Evolutionary conservation across 805 yeast genomes (phyloP), one percentile per base, ranked within the genome.

Genomic region (Lipomyces starkeyi): DNA sequence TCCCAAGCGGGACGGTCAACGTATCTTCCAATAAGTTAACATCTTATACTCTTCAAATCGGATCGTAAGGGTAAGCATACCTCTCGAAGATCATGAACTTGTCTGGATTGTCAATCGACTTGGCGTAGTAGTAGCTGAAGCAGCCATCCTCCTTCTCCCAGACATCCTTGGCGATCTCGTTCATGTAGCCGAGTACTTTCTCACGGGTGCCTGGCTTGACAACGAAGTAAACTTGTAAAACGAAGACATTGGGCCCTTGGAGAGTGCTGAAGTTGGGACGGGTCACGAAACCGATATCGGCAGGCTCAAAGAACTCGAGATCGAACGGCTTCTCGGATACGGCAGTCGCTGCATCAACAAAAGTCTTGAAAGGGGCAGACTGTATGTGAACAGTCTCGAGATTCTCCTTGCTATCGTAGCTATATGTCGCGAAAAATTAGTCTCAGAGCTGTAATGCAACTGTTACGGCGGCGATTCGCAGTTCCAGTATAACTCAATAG

Each of bases 181-280:
- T 89, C 70, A 93, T 87, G 74, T 88, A 87, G 76, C 92, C 96
- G 78, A 92, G 90, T 69, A 93, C 87, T 74, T 88, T 87, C 76
- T 93, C 97, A 78, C 93, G 91, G 60, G 61, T 66, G 32, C 72
- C 72, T 17, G 72, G 72, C 55, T 34, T 54, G 47, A 52, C 25
- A 40, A 27, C 43, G 62, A 64, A 62, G 47, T 58, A 58, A n/a
- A 66, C 72, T 13, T 32, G 58, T 29, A 68, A 56, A 14, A 63
- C 14, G 14, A 62, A 29, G 47, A 61, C 56, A 57, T 66, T 70
- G 49, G 60, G 52, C 25, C 32, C 53, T 14, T 47, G 62, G 40
- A 61, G 60, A 8, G 17, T 27, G 40, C 60, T 52, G 54, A 52
- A 54, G 8, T 55, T 58, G 29, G 71, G 71, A 11, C 72, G 64